phyloP scores from a whole-genome alignment of 495 filamentous ascomycete species.

The Penicillium cinerascens region DNA sequence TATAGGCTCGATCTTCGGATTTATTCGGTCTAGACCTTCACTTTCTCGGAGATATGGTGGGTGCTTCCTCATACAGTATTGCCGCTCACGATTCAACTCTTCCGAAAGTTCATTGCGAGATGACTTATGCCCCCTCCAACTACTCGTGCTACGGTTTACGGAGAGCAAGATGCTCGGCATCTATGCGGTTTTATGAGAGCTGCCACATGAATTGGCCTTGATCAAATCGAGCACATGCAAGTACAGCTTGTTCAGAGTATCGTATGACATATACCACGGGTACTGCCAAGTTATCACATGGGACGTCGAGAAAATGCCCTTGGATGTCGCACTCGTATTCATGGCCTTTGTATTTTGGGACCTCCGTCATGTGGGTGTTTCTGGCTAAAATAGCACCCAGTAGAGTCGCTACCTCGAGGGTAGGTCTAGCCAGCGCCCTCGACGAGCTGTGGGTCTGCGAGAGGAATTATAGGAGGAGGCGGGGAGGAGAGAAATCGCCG shows the following conservation, averaged over 20 bases:
- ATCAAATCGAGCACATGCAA: no score
- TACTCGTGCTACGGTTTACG: background rate
- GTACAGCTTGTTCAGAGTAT: background rate
- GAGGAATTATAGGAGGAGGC: background rate
- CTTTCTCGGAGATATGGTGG: background rate
- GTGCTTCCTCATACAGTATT: background rate
- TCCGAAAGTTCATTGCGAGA: background rate
- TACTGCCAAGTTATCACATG: background rate
- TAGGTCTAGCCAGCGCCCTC: background rate
- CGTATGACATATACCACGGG: background rate
- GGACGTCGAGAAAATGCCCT: background rate
- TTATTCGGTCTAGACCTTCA: background rate
- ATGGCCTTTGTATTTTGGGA: conserved; percentile 4
- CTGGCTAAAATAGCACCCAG: background rate
- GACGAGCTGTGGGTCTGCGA: background rate
- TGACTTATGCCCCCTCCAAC: background rate
- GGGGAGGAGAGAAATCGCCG: background rate
- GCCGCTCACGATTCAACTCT: background rate
- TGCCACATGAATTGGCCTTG: background rate
- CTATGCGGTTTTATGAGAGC: background rate
- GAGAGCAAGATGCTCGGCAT: background rate
- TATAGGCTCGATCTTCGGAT: background rate
- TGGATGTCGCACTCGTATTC: background rate
- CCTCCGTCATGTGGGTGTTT: conserved; percentile 1
- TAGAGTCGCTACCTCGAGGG: background rate